A percentile compares a stretch with the other conserved stretches of the same genome.
These are phyloP conservation scores for Pythium coloratum DNA, from an alignment of 352 stramenopile species.

Conservation along the genomic window DNA sequence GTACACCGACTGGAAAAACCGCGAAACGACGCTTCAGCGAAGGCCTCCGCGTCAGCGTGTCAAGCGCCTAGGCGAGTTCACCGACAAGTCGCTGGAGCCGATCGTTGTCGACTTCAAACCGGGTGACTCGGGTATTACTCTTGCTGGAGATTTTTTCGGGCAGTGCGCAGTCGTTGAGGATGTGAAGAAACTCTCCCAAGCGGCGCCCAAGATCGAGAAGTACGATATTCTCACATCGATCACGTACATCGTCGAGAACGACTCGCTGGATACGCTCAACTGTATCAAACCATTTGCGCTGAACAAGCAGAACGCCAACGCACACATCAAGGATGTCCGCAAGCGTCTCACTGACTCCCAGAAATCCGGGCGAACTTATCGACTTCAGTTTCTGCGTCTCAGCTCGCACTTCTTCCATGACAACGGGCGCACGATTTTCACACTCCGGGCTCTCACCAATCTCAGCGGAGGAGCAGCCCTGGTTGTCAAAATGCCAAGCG, in stretches of 20 bases:
- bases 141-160: conserved; percentile 57
- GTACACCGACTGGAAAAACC: conserved; percentile 41
- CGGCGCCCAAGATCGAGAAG: conserved; percentile 17
- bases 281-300: conserved; percentile 54
- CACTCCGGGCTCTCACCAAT: conserved; percentile 34
- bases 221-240: conserved; percentile 52
- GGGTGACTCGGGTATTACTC: conserved; percentile 40
- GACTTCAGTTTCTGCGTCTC: conserved; percentile 55
- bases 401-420: conserved; percentile 61
- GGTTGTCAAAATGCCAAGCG: conserved; percentile 46
- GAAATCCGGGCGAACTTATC: conserved; percentile 39
- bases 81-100: conserved; percentile 39
- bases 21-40: conserved; percentile 29
- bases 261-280: conserved; percentile 39
- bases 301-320: conserved; percentile 27
- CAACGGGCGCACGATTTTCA: conserved; percentile 42
- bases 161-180: conserved; percentile 49
- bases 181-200: conserved; percentile 35
- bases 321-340: conserved; percentile 35
- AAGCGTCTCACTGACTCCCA: conserved; percentile 33
- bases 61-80: conserved; percentile 26
- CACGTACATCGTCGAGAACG: conserved; percentile 30
- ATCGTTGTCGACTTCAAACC: conserved; percentile 33
- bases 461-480: conserved; percentile 31
- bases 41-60: conserved; percentile 33